Evolutionary conservation across 2,329 filamentous ascomycete species (phyloP).

Genomic region (Claviceps pusilla): DNA sequence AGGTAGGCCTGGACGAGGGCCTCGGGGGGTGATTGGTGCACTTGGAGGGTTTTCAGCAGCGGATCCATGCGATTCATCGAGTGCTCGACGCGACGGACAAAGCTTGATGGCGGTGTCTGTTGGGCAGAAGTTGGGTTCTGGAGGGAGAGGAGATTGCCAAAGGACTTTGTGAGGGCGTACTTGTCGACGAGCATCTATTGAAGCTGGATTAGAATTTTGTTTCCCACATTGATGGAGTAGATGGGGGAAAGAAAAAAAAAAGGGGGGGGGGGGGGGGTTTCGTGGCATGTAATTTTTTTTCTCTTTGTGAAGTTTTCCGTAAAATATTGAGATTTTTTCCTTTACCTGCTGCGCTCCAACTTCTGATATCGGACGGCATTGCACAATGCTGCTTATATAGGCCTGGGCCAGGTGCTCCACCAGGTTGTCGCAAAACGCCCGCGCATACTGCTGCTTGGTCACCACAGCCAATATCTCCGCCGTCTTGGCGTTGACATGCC

Average conservation of each 20-base stretch:
- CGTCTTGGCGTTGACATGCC: slow-evolving; percentile 54
- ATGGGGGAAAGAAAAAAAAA: background rate
- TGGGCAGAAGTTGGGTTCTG: slow-evolving; percentile 32
- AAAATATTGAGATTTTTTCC: too few species aligned
- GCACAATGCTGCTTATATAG: slow-evolving; percentile 73
- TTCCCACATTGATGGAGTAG: background rate
- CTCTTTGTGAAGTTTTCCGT: background rate
- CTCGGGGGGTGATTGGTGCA: slow-evolving; percentile 79
- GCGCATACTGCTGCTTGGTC: slow-evolving; percentile 82
- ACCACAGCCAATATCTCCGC: slow-evolving; percentile 62
- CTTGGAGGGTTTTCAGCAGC: slow-evolving; percentile 90
- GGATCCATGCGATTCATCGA: slow-evolving; percentile 80
- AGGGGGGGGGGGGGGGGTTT: too few species aligned
- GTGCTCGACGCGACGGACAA: slow-evolving; percentile 72
- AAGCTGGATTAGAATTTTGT: background rate
- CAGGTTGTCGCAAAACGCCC: slow-evolving; percentile 91
- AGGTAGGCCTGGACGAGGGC: slow-evolving; percentile 93
- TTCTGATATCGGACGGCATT: slow-evolving; percentile 82
- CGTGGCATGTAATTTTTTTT: too few species aligned
- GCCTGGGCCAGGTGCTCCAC: slow-evolving; percentile 70
- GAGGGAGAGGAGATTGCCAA: slow-evolving; percentile 55
- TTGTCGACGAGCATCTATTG: slow-evolving; percentile 83
- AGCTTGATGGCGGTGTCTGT: slow-evolving; percentile 39
- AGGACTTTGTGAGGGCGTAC: slow-evolving; percentile 71
- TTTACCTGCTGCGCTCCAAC: slow-evolving; percentile 76